Percentiles rank a stretch among this genome's conserved stretches.
These are phyloP conservation scores for Coniosporium tulheliwenetii DNA, from an alignment of 2,329 filamentous ascomycete genomes.

Conservation along the genomic window DNA sequence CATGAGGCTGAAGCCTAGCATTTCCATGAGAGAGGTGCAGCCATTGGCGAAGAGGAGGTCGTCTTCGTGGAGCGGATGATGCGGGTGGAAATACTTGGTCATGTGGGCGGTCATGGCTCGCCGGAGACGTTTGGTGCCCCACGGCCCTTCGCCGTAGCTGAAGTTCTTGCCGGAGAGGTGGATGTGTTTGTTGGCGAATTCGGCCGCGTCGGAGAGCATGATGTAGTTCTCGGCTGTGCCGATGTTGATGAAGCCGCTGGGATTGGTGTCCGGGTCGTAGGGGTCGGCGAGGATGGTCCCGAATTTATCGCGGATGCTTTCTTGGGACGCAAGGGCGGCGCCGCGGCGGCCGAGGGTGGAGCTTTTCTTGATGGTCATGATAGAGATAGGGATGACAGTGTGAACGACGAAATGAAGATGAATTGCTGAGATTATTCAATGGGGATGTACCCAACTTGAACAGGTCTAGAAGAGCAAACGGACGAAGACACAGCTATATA, in stretches of 20 bases:
- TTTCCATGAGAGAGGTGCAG: conserved; percentile 25
- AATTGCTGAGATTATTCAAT: no score
- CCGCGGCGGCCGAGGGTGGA: conserved; percentile 2
- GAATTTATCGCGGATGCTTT: conserved; percentile 5
- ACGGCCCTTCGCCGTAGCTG: conserved; percentile 24
- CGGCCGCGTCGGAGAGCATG: conserved; percentile 4
- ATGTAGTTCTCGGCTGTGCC: conserved; percentile 14
- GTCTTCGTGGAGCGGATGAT: conserved; percentile 15
- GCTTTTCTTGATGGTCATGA: neutral
- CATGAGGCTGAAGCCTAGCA: conserved; percentile 25
- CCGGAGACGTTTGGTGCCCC: conserved; percentile 22
- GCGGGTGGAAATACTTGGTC: conserved; percentile 22
- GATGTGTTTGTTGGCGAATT: conserved; percentile 6
- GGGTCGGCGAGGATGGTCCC: conserved; percentile 5
- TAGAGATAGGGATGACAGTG: no score
- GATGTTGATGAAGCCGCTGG: conserved; percentile 13
- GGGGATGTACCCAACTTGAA: no score
- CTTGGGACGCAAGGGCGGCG: neutral
- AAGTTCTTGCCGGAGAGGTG: conserved; percentile 17
- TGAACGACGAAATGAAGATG: no score
- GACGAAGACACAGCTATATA: no score
- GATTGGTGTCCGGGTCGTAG: conserved; percentile 13
- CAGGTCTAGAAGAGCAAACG: no score
- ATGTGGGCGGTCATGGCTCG: conserved; percentile 24
- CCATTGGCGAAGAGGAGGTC: conserved; percentile 26